Conservation (phyloP, 768 basidiomycete genomes). For the Astraeus odoratus region DNA sequence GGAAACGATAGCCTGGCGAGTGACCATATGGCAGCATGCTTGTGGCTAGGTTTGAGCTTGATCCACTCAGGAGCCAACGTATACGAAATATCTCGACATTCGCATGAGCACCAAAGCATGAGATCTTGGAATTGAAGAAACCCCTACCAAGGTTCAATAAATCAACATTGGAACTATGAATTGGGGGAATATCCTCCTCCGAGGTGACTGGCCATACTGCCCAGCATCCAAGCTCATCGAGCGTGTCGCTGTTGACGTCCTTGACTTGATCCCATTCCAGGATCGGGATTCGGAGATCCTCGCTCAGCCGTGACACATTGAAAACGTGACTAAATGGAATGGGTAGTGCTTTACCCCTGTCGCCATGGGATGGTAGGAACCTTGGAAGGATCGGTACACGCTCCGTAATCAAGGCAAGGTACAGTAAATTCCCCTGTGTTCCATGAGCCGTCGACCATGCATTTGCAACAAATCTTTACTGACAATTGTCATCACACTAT, state of each 20-base stretch:
- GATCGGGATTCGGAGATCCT: slow-evolving; percentile 38
- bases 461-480: slow-evolving; percentile 6
- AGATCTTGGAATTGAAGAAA: neutral
- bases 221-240: slow-evolving; percentile 24
- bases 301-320: slow-evolving; percentile 46
- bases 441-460: slow-evolving; percentile 10
- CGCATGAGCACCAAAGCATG: slow-evolving; percentile 29
- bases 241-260: slow-evolving; percentile 30
- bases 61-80: slow-evolving; percentile 19
- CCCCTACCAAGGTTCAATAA: slow-evolving; percentile 8
- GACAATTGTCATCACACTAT: slow-evolving; percentile 73
- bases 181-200: slow-evolving; percentile 9
- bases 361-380: slow-evolving; percentile 55
- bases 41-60: slow-evolving; percentile 15
- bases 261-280: slow-evolving; percentile 65
- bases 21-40: slow-evolving; percentile 19
- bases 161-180: slow-evolving; percentile 2
- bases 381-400: slow-evolving; percentile 52
- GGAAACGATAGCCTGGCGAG: slow-evolving; percentile 20
- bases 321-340: slow-evolving; percentile 56
- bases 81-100: slow-evolving; percentile 19
- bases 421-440: slow-evolving; percentile 51
- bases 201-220: slow-evolving; percentile 16
- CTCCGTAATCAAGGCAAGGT: slow-evolving; percentile 50
- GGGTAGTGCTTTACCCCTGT: slow-evolving; percentile 38